Evolutionary conservation across 345 rosid genomes (phyloP), one percentile per base, ranked within the genome.

Genomic region (Euphorbia peplus): DNA sequence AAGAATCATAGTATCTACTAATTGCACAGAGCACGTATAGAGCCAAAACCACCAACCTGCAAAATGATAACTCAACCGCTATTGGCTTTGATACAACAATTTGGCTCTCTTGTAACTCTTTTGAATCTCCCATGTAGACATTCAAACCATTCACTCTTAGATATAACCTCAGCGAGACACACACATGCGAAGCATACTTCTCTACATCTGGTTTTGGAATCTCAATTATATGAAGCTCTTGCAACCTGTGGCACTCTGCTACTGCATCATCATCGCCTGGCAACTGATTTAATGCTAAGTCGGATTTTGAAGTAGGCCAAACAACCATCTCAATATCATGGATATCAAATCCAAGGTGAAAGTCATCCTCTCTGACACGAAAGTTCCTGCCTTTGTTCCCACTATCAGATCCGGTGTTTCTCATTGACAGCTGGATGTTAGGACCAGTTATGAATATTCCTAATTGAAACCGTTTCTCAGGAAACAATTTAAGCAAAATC

Each of bases 401-500:
- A 71, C 26, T 30, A 32, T 67, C 67, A 67, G 75, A n/a, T 39
- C 73, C 84, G 44, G 32, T 82, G 78, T 83, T 84, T 80, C 77
- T 77, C 5, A 80, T 68, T 53, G 84, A 72, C 21, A 90, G 60
- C 72, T 61, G 82, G 70, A 90, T 70, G 48, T 68, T 83, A 66
- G 96, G 96, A 63, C 98, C 97, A 44, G 85, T 83, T 63, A 89
- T 78, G 68, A 87, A 79, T 63, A 80, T 80, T 70, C 85, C 96
- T 76, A 90, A 78, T 76, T 89, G 84, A 79, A 89, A 71, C 69
- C 71, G 79, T 79, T 85, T 87, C 85, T 83, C 89, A 12, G 90
- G 93, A 71, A 87, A 81, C 72, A 83, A 67, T 66, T 77, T 81
- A 62, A 80, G 77, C 58, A 90, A 73, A 46, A 57, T 65, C 76